These are phyloP conservation scores for Drosera capensis DNA, from an alignment of 148 eudicot genomes.

Conservation along the genomic window DNA sequence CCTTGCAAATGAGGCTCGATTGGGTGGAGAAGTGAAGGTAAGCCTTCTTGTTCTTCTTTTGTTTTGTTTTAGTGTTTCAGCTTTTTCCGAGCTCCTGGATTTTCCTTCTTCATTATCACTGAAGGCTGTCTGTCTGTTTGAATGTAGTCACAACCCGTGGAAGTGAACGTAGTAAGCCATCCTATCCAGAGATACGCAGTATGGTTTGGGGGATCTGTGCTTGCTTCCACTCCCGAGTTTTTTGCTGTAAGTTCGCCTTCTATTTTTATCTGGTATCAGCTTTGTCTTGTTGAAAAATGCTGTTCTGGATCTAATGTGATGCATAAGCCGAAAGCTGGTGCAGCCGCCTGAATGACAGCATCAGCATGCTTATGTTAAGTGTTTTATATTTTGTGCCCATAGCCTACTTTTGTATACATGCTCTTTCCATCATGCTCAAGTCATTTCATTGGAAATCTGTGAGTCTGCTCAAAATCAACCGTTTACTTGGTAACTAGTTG, in stretches of 20 bases:
- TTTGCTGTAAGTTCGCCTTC: conserved; percentile 40
- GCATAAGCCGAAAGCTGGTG: too few relatives aligned
- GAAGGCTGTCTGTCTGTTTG: conserved; percentile 5
- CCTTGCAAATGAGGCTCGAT: conserved; percentile 63
- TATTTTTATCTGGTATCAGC: conserved; percentile 2
- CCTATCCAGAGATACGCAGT: conserved; percentile 95
- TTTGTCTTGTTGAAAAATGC: not conserved
- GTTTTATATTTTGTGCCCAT: too few relatives aligned
- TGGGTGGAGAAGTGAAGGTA: conserved; percentile 71
- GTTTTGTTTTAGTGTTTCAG: not conserved
- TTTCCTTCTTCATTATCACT: not conserved
- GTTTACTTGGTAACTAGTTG: too few relatives aligned
- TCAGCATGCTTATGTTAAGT: too few relatives aligned
- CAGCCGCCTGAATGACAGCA: too few relatives aligned
- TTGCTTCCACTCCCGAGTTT: conserved; percentile 92
- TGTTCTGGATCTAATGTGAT: not conserved
- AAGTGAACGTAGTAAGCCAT: conserved; percentile 93
- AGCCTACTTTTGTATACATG: too few relatives aligned
- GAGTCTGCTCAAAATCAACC: too few relatives aligned
- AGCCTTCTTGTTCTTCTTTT: conserved; percentile 1
- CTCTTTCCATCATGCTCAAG: too few relatives aligned
- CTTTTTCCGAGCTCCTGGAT: not conserved
- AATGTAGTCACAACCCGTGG: conserved; percentile 85
- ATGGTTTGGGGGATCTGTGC: conserved; percentile 99
- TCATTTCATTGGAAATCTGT: too few relatives aligned